A percentile compares a stretch with the other conserved stretches of the same genome.
Evolutionary conservation across 164 flowering plant genomes (phyloP).

Genomic region (Brasenia schreberi): DNA sequence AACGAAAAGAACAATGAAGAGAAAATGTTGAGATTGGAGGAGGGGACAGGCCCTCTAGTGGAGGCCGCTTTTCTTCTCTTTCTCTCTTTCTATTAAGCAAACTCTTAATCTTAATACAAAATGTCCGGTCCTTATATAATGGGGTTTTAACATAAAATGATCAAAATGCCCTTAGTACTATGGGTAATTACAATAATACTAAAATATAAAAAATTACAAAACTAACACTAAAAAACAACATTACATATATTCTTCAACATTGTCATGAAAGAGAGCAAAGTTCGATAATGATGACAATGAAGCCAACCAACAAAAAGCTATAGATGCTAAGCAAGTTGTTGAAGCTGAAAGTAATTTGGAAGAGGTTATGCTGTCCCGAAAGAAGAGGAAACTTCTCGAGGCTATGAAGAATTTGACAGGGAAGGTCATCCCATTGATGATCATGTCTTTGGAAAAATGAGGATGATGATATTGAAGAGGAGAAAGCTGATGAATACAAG

Average conservation of each 20-base stretch:
- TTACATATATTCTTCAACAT: slow-evolving; percentile 20
- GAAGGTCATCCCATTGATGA: background rate
- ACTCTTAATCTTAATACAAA: no score
- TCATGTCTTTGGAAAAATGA: slow-evolving; percentile 3
- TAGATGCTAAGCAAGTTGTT: slow-evolving; percentile 14
- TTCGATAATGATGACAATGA: slow-evolving; percentile 15
- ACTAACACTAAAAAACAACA: no score
- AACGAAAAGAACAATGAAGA: no score
- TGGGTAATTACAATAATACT: no score
- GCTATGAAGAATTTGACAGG: slow-evolving; percentile 33
- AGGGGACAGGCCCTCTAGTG: no score
- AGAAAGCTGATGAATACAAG: slow-evolving; percentile 10
- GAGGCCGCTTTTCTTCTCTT: no score
- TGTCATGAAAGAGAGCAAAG: slow-evolving; percentile 7
- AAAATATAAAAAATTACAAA: no score
- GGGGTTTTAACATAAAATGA: no score
- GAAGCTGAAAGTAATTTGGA: slow-evolving; percentile 27
- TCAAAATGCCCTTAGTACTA: no score
- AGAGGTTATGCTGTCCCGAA: slow-evolving; percentile 41
- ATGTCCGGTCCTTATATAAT: no score
- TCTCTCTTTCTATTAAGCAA: no score
- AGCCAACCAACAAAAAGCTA: background rate
- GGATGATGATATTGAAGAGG: slow-evolving; percentile 3
- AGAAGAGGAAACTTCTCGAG: slow-evolving; percentile 36
- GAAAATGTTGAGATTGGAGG: no score